phyloP scores from a whole-genome alignment of 1,284 basidiomycete genomes.

The Thelephora terrestris region DNA sequence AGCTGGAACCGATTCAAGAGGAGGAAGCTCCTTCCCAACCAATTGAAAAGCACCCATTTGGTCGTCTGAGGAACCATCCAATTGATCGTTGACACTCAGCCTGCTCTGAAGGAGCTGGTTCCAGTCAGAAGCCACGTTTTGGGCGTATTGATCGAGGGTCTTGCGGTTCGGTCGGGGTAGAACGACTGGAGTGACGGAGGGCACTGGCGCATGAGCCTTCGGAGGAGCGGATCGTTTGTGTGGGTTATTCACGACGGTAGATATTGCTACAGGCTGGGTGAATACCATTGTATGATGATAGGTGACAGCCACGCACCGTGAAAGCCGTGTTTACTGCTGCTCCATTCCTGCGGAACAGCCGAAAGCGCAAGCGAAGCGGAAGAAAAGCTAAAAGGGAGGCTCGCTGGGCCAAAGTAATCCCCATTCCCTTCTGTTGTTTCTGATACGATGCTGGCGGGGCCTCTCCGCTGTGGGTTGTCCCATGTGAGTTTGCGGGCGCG shows the following conservation, averaged over 20 bases:
- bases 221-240: slow-evolving; percentile 77
- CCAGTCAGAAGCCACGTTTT: slow-evolving; percentile 69
- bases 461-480: slow-evolving; percentile 16
- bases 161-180: slow-evolving; percentile 73
- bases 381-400: slow-evolving; percentile 32
- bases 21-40: slow-evolving; percentile 39
- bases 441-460: slow-evolving; percentile 19
- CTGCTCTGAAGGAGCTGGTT: slow-evolving; percentile 53
- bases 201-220: slow-evolving; percentile 73
- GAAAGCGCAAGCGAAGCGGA: slow-evolving; percentile 30
- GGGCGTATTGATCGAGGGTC: slow-evolving; percentile 79
- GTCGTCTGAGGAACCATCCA: slow-evolving; percentile 25
- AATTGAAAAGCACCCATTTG: slow-evolving; percentile 23
- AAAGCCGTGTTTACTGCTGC: slow-evolving; percentile 68
- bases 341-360: slow-evolving; percentile 57
- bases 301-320: slow-evolving; percentile 41
- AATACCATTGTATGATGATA: neutral
- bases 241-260: slow-evolving; percentile 77
- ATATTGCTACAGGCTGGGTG: slow-evolving; percentile 39
- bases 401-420: slow-evolving; percentile 38
- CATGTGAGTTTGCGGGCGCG: slow-evolving; percentile 19
- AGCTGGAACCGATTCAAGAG: slow-evolving; percentile 70
- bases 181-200: slow-evolving; percentile 58
- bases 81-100: slow-evolving; percentile 34
- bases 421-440: slow-evolving; percentile 21